Percentiles rank a stretch among this genome's conserved stretches.
These are phyloP conservation scores for Neofusicoccum sp. DNA, from an alignment of 2,329 filamentous ascomycete genomes.

Conservation along the genomic window DNA sequence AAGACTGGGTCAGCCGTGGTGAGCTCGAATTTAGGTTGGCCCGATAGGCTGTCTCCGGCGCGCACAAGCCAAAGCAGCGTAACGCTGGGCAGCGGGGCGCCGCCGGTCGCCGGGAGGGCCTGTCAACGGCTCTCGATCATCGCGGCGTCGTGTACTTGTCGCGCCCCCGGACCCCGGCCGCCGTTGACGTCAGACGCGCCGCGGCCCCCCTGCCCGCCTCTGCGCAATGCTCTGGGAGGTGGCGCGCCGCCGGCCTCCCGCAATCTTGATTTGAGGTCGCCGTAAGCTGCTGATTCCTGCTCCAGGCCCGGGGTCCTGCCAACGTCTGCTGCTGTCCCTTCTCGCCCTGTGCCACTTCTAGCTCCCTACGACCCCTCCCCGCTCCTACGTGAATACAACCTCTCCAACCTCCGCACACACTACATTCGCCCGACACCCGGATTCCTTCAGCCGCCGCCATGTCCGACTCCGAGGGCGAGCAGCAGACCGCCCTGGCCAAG, in stretches of 20 bases:
- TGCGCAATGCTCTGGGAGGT: conserved; percentile 3
- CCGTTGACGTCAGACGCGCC: conserved; percentile 9
- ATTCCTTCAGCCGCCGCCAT: conserved; percentile 24
- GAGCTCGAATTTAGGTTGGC: conserved; percentile 4
- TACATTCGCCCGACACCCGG: neutral
- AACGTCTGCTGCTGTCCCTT: conserved; percentile 5
- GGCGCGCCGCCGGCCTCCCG: neutral
- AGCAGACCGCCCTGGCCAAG: neutral
- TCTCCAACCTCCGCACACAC: neutral
- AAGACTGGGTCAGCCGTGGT: neutral
- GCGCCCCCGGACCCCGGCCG: neutral
- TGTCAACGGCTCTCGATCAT: conserved; percentile 6
- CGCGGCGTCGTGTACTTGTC: neutral
- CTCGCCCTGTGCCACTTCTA: neutral
- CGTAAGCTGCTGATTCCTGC: conserved; percentile 12
- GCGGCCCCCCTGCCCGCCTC: neutral
- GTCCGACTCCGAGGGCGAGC: conserved; percentile 32
- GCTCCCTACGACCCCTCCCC: neutral
- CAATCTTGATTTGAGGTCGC: conserved; percentile 3
- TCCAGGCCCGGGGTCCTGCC: conserved; percentile 19
- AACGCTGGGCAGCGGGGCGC: conserved; percentile 1
- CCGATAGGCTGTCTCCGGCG: conserved; percentile 3
- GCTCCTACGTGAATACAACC: neutral
- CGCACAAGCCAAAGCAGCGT: neutral
- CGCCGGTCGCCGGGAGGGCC: neutral